Base-by-base conservation (phyloP, 306 rosid species). In the Parietaria judaica region DNA sequence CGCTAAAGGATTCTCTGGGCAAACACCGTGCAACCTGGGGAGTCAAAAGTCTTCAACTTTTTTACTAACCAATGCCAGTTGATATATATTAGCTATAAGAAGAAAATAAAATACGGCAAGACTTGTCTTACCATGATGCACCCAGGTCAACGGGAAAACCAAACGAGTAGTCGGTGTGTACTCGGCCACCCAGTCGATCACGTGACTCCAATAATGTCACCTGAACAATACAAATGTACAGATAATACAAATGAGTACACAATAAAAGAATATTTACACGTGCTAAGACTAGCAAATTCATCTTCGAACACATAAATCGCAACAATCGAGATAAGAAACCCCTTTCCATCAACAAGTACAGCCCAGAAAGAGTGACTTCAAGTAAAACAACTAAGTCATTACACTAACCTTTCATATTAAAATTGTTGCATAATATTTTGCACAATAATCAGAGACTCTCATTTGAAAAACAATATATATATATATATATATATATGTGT, bases 121-220 rank as follows among this genome's bases (percentile, higher is more conserved):
- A 13, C 12, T 11, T 63, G 34, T 8, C 45, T 73, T 82, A 92
- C 99, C 99, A 94, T 61, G 99, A 94, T 50, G 99, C 97, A 45
- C 99, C 99, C 35, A 94, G 77, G 78, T 94, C 99, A 62, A 94
- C 74, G 37, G 97, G 99, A 80, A 88, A 94, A 62, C 99, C 99
- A 76, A 94, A 94, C 11, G 99, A 82, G 74, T 88, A 84, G 80
- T 88, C 87, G 4, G 99, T 94, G 57, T 81, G 76, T 58, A 94
- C 84, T 56, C 99, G 90, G 51, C 99, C 99, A 37, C 99, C 99
- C 59, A 94, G 74, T 66, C 99, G 77, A 50, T 86, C 97, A 36
- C 97, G 79, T 35, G 94, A 83, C 78, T 94, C 99, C 73, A 94
- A 74, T 53, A 94, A 74, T 63, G 86, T 76, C 75, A 94, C 99